phyloP scores from a whole-genome alignment of 2,329 filamentous ascomycete species.

The Calonectria multiphialidica region DNA sequence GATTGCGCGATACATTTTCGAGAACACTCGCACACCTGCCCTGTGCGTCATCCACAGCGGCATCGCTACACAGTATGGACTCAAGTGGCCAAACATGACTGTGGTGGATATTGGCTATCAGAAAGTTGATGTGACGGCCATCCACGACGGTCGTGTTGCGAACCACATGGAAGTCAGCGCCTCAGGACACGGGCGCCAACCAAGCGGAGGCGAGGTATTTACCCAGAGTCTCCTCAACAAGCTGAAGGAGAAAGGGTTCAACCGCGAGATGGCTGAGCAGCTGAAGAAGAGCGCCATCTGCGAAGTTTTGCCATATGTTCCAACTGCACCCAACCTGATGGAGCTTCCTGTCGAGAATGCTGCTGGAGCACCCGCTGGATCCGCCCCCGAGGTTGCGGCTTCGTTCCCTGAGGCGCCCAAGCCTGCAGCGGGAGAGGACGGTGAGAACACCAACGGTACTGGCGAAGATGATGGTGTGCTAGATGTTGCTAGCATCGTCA shows the following conservation, averaged over 20 bases:
- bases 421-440: slow-evolving; percentile 49
- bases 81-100: slow-evolving; percentile 80
- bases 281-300: slow-evolving; percentile 76
- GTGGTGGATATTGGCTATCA: slow-evolving; percentile 92
- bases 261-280: slow-evolving; percentile 76
- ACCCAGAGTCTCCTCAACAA: slow-evolving; percentile 79
- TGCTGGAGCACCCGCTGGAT: slow-evolving; percentile 42
- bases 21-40: slow-evolving; percentile 94
- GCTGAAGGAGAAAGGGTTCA: slow-evolving; percentile 70
- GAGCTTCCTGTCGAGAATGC: slow-evolving; percentile 60
- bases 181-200: slow-evolving; percentile 57
- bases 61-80: slow-evolving; percentile 87
- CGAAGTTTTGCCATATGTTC: slow-evolving; percentile 72
- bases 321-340: slow-evolving; percentile 58
- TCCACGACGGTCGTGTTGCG: slow-evolving; percentile 83
- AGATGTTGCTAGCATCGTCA: slow-evolving; percentile 87
- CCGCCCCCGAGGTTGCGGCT: slow-evolving; percentile 46
- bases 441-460: slow-evolving; percentile 56
- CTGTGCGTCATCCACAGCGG: slow-evolving; percentile 93
- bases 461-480: slow-evolving; percentile 78
- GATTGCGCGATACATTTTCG: slow-evolving; percentile 94
- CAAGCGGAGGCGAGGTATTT: slow-evolving; percentile 89
- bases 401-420: slow-evolving; percentile 53
- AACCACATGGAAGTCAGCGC: slow-evolving; percentile 74
- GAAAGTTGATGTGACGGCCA: slow-evolving; percentile 93